Conservation (phyloP, 2,329 filamentous ascomycete species). For the Scytalidium sp. region DNA sequence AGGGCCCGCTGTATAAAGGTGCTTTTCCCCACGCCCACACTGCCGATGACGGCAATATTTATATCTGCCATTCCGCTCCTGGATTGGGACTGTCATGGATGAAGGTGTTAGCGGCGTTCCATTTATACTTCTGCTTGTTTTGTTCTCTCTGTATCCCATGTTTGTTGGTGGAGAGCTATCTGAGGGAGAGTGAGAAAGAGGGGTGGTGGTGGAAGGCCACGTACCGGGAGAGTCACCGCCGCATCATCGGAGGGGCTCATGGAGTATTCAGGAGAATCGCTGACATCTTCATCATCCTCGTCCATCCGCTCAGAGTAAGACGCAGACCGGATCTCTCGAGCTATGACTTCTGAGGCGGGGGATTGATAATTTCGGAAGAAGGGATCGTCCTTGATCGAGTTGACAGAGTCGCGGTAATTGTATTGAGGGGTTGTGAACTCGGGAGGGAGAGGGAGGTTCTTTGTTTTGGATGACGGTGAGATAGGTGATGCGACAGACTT, state of each 20-base stretch:
- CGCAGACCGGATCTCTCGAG: constrained; percentile 27
- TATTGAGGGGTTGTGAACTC: constrained; percentile 20
- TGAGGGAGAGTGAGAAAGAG: background rate
- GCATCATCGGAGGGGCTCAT: constrained; percentile 14
- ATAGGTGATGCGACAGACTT: constrained; percentile 15
- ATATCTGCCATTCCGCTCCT: constrained; percentile 44
- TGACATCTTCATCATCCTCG: constrained; percentile 11
- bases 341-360: constrained; percentile 28
- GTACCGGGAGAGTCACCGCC: constrained; percentile 21
- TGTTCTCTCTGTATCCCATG: too few relatives aligned
- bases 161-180: too few relatives aligned
- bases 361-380: constrained; percentile 49
- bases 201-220: constrained; percentile 4
- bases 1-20: constrained; percentile 64
- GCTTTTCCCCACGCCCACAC: constrained; percentile 65
- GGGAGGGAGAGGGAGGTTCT: constrained; percentile 8
- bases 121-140: background rate
- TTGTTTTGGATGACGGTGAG: constrained; percentile 9
- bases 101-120: constrained; percentile 9
- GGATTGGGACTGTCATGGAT: constrained; percentile 21
- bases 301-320: constrained; percentile 14
- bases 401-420: constrained; percentile 42
- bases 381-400: constrained; percentile 53
- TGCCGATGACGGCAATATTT: constrained; percentile 65
- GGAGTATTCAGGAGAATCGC: constrained; percentile 11